Conservation (phyloP, 345 rosid genomes). For the Citrus unshiu region DNA sequence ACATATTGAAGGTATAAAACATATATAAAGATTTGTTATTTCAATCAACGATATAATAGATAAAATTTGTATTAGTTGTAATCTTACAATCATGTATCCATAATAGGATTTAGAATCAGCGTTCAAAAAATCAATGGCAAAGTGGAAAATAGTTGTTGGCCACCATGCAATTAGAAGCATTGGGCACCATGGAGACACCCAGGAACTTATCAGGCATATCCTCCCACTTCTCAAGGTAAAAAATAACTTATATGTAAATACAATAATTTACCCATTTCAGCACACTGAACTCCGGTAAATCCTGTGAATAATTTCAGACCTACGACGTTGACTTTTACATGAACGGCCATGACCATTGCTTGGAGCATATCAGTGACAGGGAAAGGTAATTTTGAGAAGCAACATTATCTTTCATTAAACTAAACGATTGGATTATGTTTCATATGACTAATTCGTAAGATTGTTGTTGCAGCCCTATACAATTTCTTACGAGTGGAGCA, state of each 20-base stretch:
- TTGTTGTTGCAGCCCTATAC: constrained; percentile 29
- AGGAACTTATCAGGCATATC: constrained; percentile 44
- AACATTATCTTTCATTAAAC: no score
- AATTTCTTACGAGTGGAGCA: constrained; percentile 69
- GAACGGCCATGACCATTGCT: constrained; percentile 73
- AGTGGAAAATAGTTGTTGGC: constrained; percentile 64
- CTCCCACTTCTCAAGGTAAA: constrained; percentile 52
- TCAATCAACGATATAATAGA: no score
- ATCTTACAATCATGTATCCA: neutral
- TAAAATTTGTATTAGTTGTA: no score
- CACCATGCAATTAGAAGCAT: constrained; percentile 61
- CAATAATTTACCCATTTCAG: neutral
- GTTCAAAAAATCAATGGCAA: constrained; percentile 39
- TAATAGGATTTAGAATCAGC: constrained; percentile 43
- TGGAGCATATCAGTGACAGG: constrained; percentile 35
- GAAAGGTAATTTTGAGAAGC: constrained; percentile 25
- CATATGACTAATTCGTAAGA: neutral
- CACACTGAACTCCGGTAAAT: neutral
- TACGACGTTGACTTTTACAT: constrained; percentile 51
- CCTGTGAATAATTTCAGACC: constrained; percentile 18
- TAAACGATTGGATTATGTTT: neutral
- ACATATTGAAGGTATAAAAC: constrained; percentile 35
- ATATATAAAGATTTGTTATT: no score
- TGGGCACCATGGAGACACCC: constrained; percentile 53
- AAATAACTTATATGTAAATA: neutral